Conservation (phyloP, 306 rosid genomes). For the Morella rubra region DNA sequence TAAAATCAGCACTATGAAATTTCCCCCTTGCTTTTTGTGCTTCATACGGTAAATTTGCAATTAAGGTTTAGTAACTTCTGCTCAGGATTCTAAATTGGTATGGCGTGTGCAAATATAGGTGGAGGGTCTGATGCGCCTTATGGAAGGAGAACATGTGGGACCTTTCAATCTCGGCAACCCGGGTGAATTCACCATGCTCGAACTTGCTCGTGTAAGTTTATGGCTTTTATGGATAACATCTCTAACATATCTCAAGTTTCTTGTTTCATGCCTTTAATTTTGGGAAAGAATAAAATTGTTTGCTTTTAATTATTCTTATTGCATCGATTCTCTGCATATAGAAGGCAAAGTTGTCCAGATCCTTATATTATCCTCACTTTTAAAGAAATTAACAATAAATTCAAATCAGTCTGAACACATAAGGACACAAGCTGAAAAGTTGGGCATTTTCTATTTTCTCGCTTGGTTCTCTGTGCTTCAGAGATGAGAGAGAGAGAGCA, state of each 20-base stretch:
- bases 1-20: background rate
- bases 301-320: background rate
- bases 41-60: background rate
- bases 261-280: background rate
- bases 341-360: background rate
- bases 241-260: background rate
- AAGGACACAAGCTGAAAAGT: background rate
- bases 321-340: background rate
- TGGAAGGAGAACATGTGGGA: slow-evolving; percentile 99
- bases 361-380: background rate
- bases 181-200: slow-evolving; percentile 99
- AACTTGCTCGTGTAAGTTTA: slow-evolving; percentile 82
- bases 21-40: background rate
- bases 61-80: background rate
- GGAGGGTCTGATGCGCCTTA: slow-evolving; percentile 94
- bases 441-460: background rate
- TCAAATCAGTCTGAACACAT: background rate
- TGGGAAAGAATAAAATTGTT: background rate
- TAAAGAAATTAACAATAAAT: background rate
- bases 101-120: slow-evolving; percentile 49
- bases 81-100: slow-evolving; percentile 15
- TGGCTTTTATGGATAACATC: background rate
- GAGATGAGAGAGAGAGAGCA: too few relatives aligned
- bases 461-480: background rate
- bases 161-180: slow-evolving; percentile 99